Conservation (phyloP, 2,329 filamentous ascomycete genomes). For the Aspergillus fischeri region DNA sequence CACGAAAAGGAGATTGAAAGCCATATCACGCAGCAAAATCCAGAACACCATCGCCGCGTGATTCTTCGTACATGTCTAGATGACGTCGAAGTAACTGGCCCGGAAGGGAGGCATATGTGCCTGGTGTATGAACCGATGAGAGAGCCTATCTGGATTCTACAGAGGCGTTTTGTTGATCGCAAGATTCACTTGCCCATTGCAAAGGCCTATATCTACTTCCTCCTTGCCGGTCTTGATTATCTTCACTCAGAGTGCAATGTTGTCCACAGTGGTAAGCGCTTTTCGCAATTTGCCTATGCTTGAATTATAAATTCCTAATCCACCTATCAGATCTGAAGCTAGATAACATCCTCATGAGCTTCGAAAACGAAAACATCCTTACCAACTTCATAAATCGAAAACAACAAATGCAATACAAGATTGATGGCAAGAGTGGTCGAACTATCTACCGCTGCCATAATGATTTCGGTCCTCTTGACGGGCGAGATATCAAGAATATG, state of each 20-base stretch:
- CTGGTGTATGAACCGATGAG: constrained; percentile 34
- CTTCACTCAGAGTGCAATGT: constrained; percentile 37
- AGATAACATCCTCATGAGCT: constrained; percentile 36
- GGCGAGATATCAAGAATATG: constrained; percentile 12
- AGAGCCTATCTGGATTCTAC: constrained; percentile 31
- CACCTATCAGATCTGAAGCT: constrained; percentile 36
- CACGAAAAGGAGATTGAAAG: constrained; percentile 25
- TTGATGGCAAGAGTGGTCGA: constrained; percentile 10
- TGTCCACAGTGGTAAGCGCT: constrained; percentile 33
- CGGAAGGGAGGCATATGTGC: constrained; percentile 28
- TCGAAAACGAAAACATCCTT: constrained; percentile 21
- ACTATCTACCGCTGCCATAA: constrained; percentile 20
- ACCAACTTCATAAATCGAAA: constrained; percentile 20
- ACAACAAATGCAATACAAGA: constrained; percentile 12
- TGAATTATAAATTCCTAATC: background rate
- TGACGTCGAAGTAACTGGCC: constrained; percentile 12
- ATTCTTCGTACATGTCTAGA: constrained; percentile 18
- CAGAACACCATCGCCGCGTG: constrained; percentile 18
- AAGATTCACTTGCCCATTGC: constrained; percentile 24
- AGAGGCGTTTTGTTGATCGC: constrained; percentile 20
- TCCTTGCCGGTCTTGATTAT: constrained; percentile 40
- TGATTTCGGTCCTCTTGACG: constrained; percentile 18
- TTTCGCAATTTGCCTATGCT: background rate
- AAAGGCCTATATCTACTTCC: constrained; percentile 29
- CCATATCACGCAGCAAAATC: constrained; percentile 22